Conservation (phyloP, 306 rosid species). For the Sicyos baderoa region DNA sequence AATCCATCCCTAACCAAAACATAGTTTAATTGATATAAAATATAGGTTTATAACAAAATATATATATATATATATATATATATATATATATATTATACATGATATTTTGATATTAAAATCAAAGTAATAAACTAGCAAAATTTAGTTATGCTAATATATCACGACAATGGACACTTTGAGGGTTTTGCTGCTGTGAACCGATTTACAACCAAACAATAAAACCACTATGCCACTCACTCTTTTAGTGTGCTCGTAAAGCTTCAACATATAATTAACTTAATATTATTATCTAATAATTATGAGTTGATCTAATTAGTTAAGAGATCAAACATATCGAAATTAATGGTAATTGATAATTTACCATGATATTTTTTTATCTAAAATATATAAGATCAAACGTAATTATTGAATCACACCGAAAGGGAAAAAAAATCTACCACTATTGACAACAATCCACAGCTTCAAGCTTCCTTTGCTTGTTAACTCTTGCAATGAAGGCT, state of each 20-base stretch:
- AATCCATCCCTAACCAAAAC: too few species aligned
- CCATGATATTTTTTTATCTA: not conserved
- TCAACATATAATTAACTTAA: not conserved
- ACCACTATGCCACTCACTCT: too few species aligned
- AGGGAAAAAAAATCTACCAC: not conserved
- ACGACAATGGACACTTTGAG: too few species aligned
- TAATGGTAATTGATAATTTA: not conserved
- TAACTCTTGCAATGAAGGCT: conserved; percentile 42
- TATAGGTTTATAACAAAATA: too few species aligned
- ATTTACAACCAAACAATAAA: too few species aligned
- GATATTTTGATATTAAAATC: too few species aligned
- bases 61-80: too few species aligned
- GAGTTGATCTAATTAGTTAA: not conserved
- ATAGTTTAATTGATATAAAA: too few species aligned
- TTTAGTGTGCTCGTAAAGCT: not conserved
- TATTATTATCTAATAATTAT: not conserved
- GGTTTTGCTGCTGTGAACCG: too few species aligned
- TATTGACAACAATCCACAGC: not conserved
- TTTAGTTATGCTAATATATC: too few species aligned
- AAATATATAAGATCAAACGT: not conserved
- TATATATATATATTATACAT: too few species aligned
- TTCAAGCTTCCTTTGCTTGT: conserved; percentile 40
- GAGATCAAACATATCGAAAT: not conserved
- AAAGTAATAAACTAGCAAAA: too few species aligned
- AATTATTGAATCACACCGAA: not conserved